phyloP scores from a whole-genome alignment of 768 basidiomycete species.

The Mycena olivaceomarginata region DNA sequence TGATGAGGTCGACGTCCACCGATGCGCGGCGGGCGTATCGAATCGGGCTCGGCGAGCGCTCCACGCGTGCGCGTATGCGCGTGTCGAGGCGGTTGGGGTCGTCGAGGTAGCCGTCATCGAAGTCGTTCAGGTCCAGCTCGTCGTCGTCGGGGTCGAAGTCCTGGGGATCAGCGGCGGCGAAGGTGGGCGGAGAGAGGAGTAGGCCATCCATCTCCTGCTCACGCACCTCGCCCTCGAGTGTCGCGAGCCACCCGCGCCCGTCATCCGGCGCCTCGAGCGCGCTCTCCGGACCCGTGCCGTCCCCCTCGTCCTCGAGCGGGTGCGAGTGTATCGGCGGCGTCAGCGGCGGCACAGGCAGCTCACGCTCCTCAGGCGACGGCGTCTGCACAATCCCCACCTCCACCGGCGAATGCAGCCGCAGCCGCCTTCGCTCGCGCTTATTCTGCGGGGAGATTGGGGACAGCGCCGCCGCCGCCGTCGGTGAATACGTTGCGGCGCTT shows the following conservation, averaged over 20 bases:
- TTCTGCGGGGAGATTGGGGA: conserved; percentile 25
- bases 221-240: conserved; percentile 44
- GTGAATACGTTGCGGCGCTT: not conserved
- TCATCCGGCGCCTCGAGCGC: conserved; percentile 6
- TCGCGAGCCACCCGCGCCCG: conserved; percentile 33
- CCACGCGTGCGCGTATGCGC: conserved; percentile 2
- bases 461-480: not conserved
- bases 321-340: conserved; percentile 44
- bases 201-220: conserved; percentile 44
- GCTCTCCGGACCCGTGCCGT: conserved; percentile 31
- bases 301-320: conserved; percentile 41
- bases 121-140: conserved; percentile 35
- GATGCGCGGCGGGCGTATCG: conserved; percentile 39
- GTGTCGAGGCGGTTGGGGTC: not conserved
- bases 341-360: conserved; percentile 5
- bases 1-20: conserved; percentile 38
- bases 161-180: conserved; percentile 35
- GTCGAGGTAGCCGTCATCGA: not conserved
- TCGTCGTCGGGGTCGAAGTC: conserved; percentile 36
- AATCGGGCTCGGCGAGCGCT: conserved; percentile 40
- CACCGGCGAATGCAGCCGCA: conserved; percentile 34
- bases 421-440: conserved; percentile 37
- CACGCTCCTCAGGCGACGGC: not conserved
- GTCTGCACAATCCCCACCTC: not conserved
- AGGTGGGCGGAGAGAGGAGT: conserved; percentile 36